Conservation (phyloP, 2,329 filamentous ascomycete genomes). For the Colletotrichum tropicicola region DNA sequence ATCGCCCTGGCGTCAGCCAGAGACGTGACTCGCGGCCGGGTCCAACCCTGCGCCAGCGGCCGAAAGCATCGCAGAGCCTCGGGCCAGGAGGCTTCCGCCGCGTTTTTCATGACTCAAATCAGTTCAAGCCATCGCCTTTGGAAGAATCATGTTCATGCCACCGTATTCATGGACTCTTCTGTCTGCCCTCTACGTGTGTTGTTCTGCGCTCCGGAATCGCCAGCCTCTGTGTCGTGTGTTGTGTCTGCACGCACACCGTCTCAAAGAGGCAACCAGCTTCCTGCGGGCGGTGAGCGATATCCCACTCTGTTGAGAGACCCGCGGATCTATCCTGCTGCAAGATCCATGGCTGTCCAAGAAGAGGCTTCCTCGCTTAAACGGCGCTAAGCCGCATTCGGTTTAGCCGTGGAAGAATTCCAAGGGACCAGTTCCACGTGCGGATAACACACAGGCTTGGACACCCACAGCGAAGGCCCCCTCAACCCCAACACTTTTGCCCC, state of each 20-base stretch:
- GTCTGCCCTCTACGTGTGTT: too few species aligned
- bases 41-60: conserved; percentile 6
- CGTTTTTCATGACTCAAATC: conserved; percentile 17
- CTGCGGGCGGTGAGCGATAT: conserved; percentile 16
- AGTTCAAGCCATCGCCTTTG: not conserved
- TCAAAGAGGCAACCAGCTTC: conserved; percentile 14
- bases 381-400: not conserved
- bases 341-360: conserved; percentile 1
- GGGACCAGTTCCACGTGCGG: conserved; percentile 23
- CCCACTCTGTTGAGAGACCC: conserved; percentile 24
- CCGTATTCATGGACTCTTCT: too few species aligned
- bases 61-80: conserved; percentile 3
- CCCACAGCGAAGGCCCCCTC: conserved; percentile 9
- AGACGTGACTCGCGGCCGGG: conserved; percentile 20
- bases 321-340: conserved; percentile 6
- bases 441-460: conserved; percentile 6
- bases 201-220: too few species aligned
- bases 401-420: not conserved
- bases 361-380: conserved; percentile 17
- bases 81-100: not conserved
- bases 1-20: not conserved
- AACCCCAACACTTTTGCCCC: conserved; percentile 30
- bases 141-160: not conserved
- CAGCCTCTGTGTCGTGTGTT: too few species aligned
- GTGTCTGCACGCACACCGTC: not conserved